These are phyloP conservation scores for Boletus coccyginus DNA, from an alignment of 768 basidiomycete species.

Conservation along the genomic window DNA sequence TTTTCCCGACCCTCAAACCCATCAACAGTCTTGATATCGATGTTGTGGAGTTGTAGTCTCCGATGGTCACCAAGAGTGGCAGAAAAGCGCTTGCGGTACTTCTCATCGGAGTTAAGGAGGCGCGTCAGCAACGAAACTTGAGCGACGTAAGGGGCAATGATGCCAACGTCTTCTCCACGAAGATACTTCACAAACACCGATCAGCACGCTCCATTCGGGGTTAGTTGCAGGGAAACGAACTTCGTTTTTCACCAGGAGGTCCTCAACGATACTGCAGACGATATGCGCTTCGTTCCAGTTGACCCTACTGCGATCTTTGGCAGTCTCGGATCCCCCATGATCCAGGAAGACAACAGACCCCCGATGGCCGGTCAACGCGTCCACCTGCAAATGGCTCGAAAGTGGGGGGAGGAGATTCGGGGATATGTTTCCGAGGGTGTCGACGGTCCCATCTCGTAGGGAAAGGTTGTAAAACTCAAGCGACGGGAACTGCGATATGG, in stretches of 20 bases:
- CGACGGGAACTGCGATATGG: slow-evolving; percentile 84
- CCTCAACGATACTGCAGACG: slow-evolving; percentile 77
- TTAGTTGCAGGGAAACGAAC: slow-evolving; percentile 40
- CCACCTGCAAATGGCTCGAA: slow-evolving; percentile 48
- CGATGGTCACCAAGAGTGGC: slow-evolving; percentile 63
- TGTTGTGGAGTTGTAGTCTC: slow-evolving; percentile 56
- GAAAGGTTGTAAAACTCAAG: slow-evolving; percentile 74
- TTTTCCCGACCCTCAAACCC: slow-evolving; percentile 95
- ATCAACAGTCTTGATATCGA: slow-evolving; percentile 92
- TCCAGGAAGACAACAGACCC: slow-evolving; percentile 80
- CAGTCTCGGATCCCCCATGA: slow-evolving; percentile 67
- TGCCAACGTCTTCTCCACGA: slow-evolving; percentile 75
- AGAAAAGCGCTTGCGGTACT: slow-evolving; percentile 53
- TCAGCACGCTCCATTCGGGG: slow-evolving; percentile 3
- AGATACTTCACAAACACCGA: slow-evolving; percentile 43
- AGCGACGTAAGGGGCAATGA: slow-evolving; percentile 90
- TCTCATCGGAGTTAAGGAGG: slow-evolving; percentile 54
- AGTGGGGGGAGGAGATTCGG: slow-evolving; percentile 58
- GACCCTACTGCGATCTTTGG: slow-evolving; percentile 67
- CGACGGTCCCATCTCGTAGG: slow-evolving; percentile 75
- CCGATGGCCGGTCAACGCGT: slow-evolving; percentile 38
- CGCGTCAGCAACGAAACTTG: slow-evolving; percentile 78
- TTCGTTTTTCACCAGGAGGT: slow-evolving; percentile 72
- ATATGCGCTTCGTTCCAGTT: slow-evolving; percentile 79
- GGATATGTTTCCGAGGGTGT: slow-evolving; percentile 42